Conservation (phyloP, 2,329 filamentous ascomycete species). For the Bretziella fagacearum region DNA sequence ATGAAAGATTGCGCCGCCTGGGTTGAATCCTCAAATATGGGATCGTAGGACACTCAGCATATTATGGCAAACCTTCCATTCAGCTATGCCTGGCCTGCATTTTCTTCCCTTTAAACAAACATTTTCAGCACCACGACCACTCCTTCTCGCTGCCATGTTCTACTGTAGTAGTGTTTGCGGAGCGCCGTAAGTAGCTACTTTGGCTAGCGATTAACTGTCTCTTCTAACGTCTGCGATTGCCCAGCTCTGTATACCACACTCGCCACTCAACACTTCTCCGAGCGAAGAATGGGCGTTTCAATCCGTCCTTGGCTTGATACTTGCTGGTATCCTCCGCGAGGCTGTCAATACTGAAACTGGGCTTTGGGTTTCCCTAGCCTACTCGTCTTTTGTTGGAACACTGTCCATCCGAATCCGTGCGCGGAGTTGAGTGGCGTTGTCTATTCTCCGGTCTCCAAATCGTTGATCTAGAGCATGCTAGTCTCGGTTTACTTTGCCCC, state of each 20-base stretch:
- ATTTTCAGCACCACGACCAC: conserved; percentile 26
- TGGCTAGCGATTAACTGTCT: conserved; percentile 25
- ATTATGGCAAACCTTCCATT: conserved; percentile 26
- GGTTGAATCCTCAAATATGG: conserved; percentile 19
- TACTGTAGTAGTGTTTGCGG: conserved; percentile 26
- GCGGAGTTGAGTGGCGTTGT: conserved; percentile 25
- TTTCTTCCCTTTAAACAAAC: conserved; percentile 28
- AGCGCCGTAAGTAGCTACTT: conserved; percentile 20
- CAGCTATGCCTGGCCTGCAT: conserved; percentile 28
- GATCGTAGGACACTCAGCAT: conserved; percentile 21
- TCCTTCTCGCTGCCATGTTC: conserved; percentile 28
- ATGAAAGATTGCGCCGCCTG: neutral
- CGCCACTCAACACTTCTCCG: conserved; percentile 9
- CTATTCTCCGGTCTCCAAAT: conserved; percentile 26
- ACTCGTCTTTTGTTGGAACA: conserved; percentile 26
- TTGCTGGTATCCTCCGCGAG: conserved; percentile 26
- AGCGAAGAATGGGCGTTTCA: conserved; percentile 27
- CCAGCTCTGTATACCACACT: conserved; percentile 24
- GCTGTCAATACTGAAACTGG: conserved; percentile 27
- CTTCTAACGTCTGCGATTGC: conserved; percentile 25
- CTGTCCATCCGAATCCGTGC: conserved; percentile 19
- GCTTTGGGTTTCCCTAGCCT: conserved; percentile 28
- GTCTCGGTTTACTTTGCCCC: conserved; percentile 26
- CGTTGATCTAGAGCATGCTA: conserved; percentile 28
- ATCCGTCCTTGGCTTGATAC: conserved; percentile 26